Base-by-base conservation (phyloP, 306 rosid genomes). In the Psophocarpus tetragonolobus region DNA sequence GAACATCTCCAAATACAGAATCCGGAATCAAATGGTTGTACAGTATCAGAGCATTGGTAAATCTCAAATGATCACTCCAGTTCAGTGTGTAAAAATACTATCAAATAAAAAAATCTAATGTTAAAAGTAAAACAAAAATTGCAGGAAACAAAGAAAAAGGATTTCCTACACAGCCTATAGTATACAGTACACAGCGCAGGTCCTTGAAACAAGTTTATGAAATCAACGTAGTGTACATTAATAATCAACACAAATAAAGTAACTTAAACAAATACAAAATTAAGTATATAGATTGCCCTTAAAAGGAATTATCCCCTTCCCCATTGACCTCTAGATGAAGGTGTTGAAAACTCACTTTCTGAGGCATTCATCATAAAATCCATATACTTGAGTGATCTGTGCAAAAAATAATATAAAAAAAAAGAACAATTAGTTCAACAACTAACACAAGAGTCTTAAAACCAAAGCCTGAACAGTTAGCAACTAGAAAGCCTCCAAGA, bases 361-460 rank as follows among this genome's bases (percentile, higher is more conserved):
- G 45, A 92, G 88, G 80, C 98, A 93, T 77, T 93, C 98, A 83
- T 93, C 97, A 11, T 93, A 93, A 84, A 93, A 93, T 41, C 98
- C 98, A 83, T 93, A 93, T 50, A 93, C 97, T 85, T 93, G 97
- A 83, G 98, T 93, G 73, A 93, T 93, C 98, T 93, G 96, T 83
- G 21, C 32, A 66, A 80, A 51, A 70, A 36, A 39, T 29, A 9
- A 54, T 1, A 48, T 1, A 17, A 17, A 5, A 48, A 45, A 67
- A 72, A 39, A 38, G 73, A 78, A 85, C n/a, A 81, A 60, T 81
- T 68, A 85, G 87, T 48, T 72, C 72, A 78, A 30, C 8, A 56
- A 60, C 67, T 20, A 15, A 50, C 20, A 33, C 66, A 84, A 1
- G 11, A 71, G 39, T 62, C 71, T 36, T 51, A 51, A 56, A 56